Evolutionary conservation across 2,329 filamentous ascomycete species (phyloP).

Genomic region (Neopestalotiopsis rosae): DNA sequence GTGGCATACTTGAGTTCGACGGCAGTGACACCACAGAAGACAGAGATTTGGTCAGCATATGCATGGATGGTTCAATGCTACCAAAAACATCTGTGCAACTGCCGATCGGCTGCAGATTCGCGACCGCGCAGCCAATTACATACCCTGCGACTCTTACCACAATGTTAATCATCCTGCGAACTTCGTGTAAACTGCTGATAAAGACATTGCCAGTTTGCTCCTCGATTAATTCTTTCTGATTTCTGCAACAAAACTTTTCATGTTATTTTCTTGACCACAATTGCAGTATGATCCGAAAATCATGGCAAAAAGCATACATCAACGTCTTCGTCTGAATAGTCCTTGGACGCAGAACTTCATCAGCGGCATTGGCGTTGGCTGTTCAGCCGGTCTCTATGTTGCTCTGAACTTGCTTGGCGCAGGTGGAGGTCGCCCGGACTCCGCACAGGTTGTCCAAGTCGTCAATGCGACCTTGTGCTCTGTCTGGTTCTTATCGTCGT

Average conservation of each 20-base stretch:
- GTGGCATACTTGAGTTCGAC: too few species aligned
- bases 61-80: not conserved
- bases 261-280: not conserved
- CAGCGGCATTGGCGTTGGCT: constrained; percentile 15
- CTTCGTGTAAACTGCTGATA: not conserved
- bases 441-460: constrained; percentile 32
- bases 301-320: not conserved
- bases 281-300: too few species aligned
- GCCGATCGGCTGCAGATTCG: not conserved
- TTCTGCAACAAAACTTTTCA: not conserved
- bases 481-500: constrained; percentile 34
- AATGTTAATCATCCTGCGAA: not conserved
- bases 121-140: not conserved
- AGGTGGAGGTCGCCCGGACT: constrained; percentile 33
- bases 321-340: not conserved
- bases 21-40: too few species aligned
- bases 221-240: not conserved
- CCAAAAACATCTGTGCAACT: not conserved
- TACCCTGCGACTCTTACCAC: not conserved
- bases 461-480: constrained; percentile 34
- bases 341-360: constrained; percentile 14
- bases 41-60: not conserved
- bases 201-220: not conserved
- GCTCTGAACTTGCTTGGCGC: constrained; percentile 29
- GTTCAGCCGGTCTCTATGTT: constrained; percentile 16